Percentiles rank a stretch among this genome's conserved stretches.
phyloP scores from a whole-genome alignment of 192 early-diverging fungal genomes.

The Backusella tarrabulga region DNA sequence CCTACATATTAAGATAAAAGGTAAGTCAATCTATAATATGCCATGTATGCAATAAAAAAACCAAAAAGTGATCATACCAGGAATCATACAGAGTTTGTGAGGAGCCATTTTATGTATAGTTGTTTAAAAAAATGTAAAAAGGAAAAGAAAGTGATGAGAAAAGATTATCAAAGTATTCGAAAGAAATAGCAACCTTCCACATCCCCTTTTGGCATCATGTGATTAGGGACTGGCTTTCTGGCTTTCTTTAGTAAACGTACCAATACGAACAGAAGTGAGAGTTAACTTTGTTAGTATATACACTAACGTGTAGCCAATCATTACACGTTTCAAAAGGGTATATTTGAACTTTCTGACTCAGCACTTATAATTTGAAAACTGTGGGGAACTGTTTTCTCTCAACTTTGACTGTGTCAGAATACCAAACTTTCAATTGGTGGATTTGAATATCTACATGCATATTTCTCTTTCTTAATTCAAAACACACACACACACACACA shows the following conservation, averaged over 20 bases:
- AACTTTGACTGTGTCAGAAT: neutral
- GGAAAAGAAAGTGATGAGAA: constrained; percentile 4
- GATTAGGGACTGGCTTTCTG: neutral
- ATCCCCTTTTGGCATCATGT: neutral
- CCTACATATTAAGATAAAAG: constrained; percentile 42
- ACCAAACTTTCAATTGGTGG: neutral
- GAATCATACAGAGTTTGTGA: constrained; percentile 93
- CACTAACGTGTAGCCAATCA: neutral
- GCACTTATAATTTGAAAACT: neutral
- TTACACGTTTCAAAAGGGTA: neutral
- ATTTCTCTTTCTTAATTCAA: no score
- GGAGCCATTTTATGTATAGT: constrained; percentile 14
- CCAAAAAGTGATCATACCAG: constrained; percentile 50
- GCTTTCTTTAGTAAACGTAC: neutral
- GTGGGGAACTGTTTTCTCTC: neutral
- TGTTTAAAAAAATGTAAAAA: neutral
- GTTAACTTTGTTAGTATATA: neutral
- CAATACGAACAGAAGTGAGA: neutral
- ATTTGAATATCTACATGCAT: neutral
- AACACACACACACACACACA: no score
- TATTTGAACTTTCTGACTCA: neutral
- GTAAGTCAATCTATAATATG: neutral
- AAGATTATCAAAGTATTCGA: neutral
- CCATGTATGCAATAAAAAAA: neutral
- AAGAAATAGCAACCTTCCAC: neutral